Percentiles rank a stretch among this genome's conserved stretches.
Conservation (phyloP, 78 protist genomes). For the Monosiga brevicollis region DNA sequence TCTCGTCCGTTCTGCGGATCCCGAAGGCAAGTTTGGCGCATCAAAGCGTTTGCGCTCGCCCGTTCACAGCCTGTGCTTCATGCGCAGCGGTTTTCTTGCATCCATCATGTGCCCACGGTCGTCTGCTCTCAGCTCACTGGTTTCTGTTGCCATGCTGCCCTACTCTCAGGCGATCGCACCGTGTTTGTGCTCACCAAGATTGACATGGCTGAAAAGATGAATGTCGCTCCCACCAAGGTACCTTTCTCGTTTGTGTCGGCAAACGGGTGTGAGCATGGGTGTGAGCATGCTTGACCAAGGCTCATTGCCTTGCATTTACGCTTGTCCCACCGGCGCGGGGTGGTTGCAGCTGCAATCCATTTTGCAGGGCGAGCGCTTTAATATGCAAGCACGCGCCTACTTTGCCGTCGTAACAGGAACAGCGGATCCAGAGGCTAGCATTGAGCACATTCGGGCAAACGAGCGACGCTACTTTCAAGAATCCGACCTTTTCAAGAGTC, state of each 20-base stretch:
- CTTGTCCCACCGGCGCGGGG: too few relatives aligned
- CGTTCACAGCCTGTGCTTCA: too few relatives aligned
- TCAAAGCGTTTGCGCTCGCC: too few relatives aligned
- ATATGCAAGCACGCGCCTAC: constrained; percentile 27
- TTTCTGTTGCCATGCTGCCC: too few relatives aligned
- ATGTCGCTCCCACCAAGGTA: neutral
- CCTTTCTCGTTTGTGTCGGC: neutral
- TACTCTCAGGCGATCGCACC: constrained; percentile 9
- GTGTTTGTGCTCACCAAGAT: constrained; percentile 26
- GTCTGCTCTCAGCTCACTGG: too few relatives aligned
- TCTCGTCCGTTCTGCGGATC: constrained; percentile 23
- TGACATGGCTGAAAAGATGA: constrained; percentile 27
- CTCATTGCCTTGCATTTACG: neutral
- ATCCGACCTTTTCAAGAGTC: neutral
- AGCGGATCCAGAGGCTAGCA: neutral
- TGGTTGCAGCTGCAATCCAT: neutral
- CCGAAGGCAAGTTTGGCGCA: constrained; percentile 18
- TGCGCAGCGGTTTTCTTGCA: neutral
- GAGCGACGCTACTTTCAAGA: neutral
- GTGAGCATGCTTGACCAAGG: neutral
- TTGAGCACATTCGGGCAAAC: neutral
- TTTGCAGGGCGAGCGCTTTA: constrained; percentile 17
- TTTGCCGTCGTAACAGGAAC: constrained; percentile 29
- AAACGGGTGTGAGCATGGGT: neutral
- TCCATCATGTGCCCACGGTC: neutral